phyloP scores from a whole-genome alignment of 495 filamentous ascomycete genomes.

The Glonium stellatum region DNA sequence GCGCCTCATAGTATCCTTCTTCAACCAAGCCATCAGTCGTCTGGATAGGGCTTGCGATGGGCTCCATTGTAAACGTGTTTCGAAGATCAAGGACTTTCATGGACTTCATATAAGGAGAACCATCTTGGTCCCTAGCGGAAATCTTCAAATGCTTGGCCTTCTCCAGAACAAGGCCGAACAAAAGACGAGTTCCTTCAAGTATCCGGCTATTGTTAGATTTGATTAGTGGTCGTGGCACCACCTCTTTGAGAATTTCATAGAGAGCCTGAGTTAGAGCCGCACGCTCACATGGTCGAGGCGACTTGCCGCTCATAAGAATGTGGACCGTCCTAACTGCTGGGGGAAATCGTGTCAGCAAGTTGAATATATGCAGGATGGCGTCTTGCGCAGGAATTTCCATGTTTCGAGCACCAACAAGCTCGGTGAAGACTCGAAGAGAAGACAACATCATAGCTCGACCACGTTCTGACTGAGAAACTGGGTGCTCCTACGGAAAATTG shows the following conservation, averaged over 20 bases:
- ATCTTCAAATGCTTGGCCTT: constrained; percentile 30
- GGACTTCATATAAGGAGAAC: constrained; percentile 21
- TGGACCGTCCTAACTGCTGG: constrained; percentile 33
- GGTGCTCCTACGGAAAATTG: too few relatives aligned
- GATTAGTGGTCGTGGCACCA: constrained; percentile 26
- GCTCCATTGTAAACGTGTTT: constrained; percentile 30
- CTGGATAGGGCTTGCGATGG: constrained; percentile 23
- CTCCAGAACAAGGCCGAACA: constrained; percentile 33
- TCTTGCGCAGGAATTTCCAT: constrained; percentile 27
- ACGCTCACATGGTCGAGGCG: constrained; percentile 21
- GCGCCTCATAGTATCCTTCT: constrained; percentile 26
- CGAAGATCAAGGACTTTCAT: constrained; percentile 28
- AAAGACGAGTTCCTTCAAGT: constrained; percentile 32
- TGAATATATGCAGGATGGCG: constrained; percentile 30
- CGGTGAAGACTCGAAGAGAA: constrained; percentile 29
- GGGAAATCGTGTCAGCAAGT: constrained; percentile 26
- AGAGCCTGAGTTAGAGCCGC: constrained; percentile 29
- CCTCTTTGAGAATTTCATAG: constrained; percentile 28
- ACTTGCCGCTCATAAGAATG: constrained; percentile 30
- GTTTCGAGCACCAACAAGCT: constrained; percentile 18
- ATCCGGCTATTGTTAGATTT: constrained; percentile 18
- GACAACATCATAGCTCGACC: constrained; percentile 33
- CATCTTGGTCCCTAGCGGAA: constrained; percentile 2
- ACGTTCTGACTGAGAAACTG: constrained; percentile 25
- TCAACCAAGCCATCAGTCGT: constrained; percentile 30